Evolutionary conservation across 768 basidiomycete genomes (phyloP).

Genomic region (Trametes cingulata): DNA sequence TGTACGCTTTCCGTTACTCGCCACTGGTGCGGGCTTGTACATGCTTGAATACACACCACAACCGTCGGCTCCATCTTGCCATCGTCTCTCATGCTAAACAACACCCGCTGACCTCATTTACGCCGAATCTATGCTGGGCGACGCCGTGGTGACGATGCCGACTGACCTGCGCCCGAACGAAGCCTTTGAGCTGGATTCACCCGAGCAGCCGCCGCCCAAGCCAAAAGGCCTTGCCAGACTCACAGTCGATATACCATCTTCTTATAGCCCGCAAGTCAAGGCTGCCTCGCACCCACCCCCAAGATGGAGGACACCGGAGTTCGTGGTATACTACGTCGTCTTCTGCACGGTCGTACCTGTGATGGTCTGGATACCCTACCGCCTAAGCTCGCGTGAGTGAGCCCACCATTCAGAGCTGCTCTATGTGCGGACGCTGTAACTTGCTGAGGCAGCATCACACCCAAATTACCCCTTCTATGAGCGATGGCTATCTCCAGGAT

Average conservation of each 20-base stretch:
- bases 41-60: not conserved
- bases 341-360: constrained; percentile 62
- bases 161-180: constrained; percentile 25
- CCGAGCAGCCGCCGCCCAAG: constrained; percentile 1
- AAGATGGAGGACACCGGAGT: constrained; percentile 83
- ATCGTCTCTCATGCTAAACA: not conserved
- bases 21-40: too few species aligned
- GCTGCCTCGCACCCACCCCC: constrained; percentile 38
- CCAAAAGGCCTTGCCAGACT: constrained; percentile 43
- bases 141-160: constrained; percentile 33
- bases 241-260: constrained; percentile 57
- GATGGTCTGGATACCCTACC: constrained; percentile 77
- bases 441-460: constrained; percentile 56
- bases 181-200: constrained; percentile 25
- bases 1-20: too few species aligned
- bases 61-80: not conserved
- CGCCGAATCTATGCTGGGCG: constrained; percentile 22
- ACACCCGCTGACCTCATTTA: not conserved
- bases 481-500: constrained; percentile 63
- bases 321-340: constrained; percentile 69
- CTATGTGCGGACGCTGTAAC: constrained; percentile 1
- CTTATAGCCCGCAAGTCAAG: constrained; percentile 34
- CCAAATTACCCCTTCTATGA: constrained; percentile 70
- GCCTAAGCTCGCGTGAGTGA: constrained; percentile 73
- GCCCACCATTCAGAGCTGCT: not conserved